Conservation (phyloP, 2,329 filamentous ascomycete genomes). For the Colletotrichum aenigma region DNA sequence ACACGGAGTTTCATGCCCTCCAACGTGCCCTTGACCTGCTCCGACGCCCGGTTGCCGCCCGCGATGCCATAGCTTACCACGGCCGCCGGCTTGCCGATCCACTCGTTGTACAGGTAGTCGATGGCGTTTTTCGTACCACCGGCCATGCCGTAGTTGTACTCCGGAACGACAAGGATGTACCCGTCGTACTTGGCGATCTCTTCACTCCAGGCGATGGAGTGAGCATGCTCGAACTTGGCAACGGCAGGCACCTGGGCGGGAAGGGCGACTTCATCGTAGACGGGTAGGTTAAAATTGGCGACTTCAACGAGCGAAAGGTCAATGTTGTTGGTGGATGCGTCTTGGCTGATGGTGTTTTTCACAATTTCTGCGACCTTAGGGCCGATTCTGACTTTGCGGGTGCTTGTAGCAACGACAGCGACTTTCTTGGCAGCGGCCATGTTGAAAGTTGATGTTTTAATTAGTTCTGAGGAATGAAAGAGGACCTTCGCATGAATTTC, state of each 20-base stretch:
- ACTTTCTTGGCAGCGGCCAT: conserved; percentile 23
- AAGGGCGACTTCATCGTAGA: conserved; percentile 46
- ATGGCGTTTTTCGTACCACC: conserved; percentile 65
- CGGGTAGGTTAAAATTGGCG: conserved; percentile 43
- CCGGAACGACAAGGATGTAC: conserved; percentile 49
- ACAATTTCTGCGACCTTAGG: conserved; percentile 37
- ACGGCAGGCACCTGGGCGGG: conserved; percentile 40
- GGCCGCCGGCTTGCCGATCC: conserved; percentile 56
- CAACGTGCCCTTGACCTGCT: conserved; percentile 27
- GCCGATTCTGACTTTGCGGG: conserved; percentile 31
- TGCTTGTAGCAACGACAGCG: conserved; percentile 41
- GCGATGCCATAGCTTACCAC: conserved; percentile 59
- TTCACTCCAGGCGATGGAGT: conserved; percentile 48
- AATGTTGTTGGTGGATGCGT: conserved; percentile 21
- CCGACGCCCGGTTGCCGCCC: conserved; percentile 38
- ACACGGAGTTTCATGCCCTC: conserved; percentile 33
- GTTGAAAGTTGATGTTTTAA: neutral
- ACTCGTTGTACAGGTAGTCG: conserved; percentile 65
- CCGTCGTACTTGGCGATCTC: conserved; percentile 45
- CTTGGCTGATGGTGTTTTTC: conserved; percentile 27
- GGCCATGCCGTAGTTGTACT: conserved; percentile 62
- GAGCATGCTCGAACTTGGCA: conserved; percentile 40
- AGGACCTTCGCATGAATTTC: neutral
- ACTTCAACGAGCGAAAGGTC: conserved; percentile 38
- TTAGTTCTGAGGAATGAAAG: neutral